These are phyloP conservation scores for Cucumis melo DNA, from an alignment of 306 rosid species.

Conservation along the genomic window DNA sequence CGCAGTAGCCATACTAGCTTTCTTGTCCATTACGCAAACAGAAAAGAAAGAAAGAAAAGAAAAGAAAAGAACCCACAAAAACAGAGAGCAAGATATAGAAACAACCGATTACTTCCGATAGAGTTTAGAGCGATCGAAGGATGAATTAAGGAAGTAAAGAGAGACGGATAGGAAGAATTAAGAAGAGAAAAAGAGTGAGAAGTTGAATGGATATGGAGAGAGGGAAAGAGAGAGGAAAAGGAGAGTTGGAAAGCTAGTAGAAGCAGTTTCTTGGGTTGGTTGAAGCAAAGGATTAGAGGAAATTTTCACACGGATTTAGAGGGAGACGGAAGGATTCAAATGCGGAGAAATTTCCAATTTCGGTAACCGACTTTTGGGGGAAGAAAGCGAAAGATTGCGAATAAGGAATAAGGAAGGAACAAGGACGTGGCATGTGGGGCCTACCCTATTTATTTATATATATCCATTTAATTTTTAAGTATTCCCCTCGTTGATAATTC, in stretches of 20 bases:
- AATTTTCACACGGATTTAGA: neutral
- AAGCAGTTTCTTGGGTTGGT: neutral
- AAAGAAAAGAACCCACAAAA: neutral
- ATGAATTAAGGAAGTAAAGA: neutral
- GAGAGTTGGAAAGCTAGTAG: neutral
- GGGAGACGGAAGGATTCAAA: neutral
- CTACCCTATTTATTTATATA: too few species aligned
- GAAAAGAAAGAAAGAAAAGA: neutral
- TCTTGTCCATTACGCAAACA: neutral
- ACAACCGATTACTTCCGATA: neutral
- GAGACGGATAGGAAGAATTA: neutral
- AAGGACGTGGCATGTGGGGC: too few species aligned
- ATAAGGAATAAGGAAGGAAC: too few species aligned
- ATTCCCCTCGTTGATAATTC: too few species aligned
- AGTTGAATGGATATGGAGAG: neutral
- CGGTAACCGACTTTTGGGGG: neutral
- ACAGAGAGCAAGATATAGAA: neutral
- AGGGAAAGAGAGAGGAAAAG: neutral
- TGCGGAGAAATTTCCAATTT: too few species aligned
- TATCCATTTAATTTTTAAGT: too few species aligned
- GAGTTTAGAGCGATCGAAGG: neutral
- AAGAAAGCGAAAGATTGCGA: too few species aligned
- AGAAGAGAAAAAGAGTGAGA: neutral
- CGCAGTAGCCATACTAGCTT: neutral
- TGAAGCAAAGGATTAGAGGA: neutral